Evolutionary conservation across 306 rosid genomes (phyloP), one percentile per base, ranked within the genome.

Genomic region (Quercus cerris): DNA sequence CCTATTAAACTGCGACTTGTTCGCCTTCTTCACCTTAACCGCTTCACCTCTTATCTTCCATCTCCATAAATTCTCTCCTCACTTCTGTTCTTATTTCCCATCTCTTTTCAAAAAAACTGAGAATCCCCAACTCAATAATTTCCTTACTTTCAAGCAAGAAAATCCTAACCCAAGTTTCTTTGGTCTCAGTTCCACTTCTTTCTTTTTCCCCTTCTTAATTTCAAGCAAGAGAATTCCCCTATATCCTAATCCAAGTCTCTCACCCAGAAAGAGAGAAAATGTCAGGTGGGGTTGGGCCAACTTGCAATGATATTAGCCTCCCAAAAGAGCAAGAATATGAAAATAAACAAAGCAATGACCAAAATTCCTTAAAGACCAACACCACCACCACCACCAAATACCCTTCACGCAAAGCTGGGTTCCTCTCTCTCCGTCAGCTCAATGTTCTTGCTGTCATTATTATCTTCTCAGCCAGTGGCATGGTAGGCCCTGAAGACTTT

Each of bases 381-480:
- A 14, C 18, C 75, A 20, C 77, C 54, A 28, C 70, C 52, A 46
- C 18, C 75, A 22, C 77, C 55, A 28, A 41, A 8, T 41, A 41
- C 46, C 46, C 70, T 19, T 64, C 22, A 20, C 85, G 46, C 8
- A 88, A 77, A 64, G 1, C 80, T 5, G 64, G 77, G 13, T 83
- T 83, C 78, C 85, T 89, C 73, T 85, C 95, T 51, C 84, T 95
- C 83, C 83, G 82, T 58, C 97, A 96, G 4, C 94, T 93, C 61
- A 93, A 87, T 64, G 82, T 84, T 56, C 84, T 96, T 1, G 93
- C 90, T 17, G 75, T 91, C 63, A 69, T 88, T 9, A 30, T 91
- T 3, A 83, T 93, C 58, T 81, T 96, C 76, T 83, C 97, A 5
- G 94, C 94, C 14, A 91, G 93, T 70, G 97, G 99, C 81, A 82